Base-by-base conservation (phyloP, 73 alveolate genomes). In the Paramecium tetraurelia region DNA sequence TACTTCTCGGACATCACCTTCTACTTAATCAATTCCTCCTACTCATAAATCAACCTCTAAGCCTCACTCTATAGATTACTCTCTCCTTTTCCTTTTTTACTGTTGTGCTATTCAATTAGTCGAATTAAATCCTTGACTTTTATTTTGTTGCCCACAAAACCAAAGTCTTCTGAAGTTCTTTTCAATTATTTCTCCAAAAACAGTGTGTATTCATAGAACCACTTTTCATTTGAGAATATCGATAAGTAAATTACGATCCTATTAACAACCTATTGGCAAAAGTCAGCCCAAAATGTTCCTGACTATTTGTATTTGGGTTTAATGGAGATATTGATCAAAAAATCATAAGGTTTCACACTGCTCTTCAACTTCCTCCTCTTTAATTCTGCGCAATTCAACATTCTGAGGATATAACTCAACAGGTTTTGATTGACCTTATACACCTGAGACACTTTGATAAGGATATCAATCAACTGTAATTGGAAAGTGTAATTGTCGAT, bases 311-410 rank as follows among this genome's bases (percentile, higher is more conserved):
- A 38, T 20, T 77, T 77, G 1, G 70, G 70, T 44, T 77, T 77
- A n/a, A 77, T 80, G 9, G 35, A 38, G 9, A 44, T 44, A 31
- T 43, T 43, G 14, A 80, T 80, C n/a, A 44, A 59, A 80, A 43
- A 80, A 80, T 80, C 75, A 44, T 80, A 80, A n/a, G 90, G 90
- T 44, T 48, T 80, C 3, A 80, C 75, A 80, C 76, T 43, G 5
- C 63, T 80, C 33, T 80, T 80, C 33, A 80, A 22, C 20, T 80
- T 80, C 21, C 90, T 80, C 22, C 76, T 80, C 48, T 80, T 80
- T 14, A 80, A 48, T 20, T 80, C 76, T 18, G 90, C 76, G 12
- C 90, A 80, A 80, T 48, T 80, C 9, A 80, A 24, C 72, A 80
- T 80, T 24, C 72, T 46, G 0, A 80, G 20, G 1, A 18, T 43